Base-by-base conservation (phyloP, 2,329 filamentous ascomycete species). In the Stachybotrys chartarum region DNA sequence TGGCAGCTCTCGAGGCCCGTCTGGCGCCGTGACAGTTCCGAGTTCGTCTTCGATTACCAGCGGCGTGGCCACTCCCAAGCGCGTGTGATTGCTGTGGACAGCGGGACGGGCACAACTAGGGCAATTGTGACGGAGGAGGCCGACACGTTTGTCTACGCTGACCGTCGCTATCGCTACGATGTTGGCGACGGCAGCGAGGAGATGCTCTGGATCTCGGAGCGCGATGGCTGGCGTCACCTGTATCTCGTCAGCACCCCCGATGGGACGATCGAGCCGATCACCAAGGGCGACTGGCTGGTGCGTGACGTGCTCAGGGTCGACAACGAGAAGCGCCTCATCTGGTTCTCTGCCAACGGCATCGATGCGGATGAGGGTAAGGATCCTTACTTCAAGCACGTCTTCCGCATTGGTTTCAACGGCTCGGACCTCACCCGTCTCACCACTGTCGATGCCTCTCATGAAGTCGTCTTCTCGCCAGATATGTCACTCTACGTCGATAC, bases 161-260 rank as follows among this genome's bases (percentile, higher is more conserved):
- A 54, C 45, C 52, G 42, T 51, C 53, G 53, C 18, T 55, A 45
- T n/a, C 53, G 53, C 53, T 46, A 55, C 42, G 53, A 55, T 31
- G 48, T 55, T 30, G 47, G 48, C 48, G 50, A 39, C 24, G 50
- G 31, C 14, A 51, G 31, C 31, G 31, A 39, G 16, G 65, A 68
- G 35, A 55, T 69, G 31, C 54, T 69, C 3, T 69, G 66, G 66
- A 44, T 58, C 0, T 66, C 65, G 14, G 67, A 69, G 42, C 58
- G 66, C 6, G 62, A 68, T 32, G 65, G 66, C 14, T 61, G 61
- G 53, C 64, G 64, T 7, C 66, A 69, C 17, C 52, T 69, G 1
- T 68, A 69, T 32, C 63, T 68, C 18, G 24, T 35, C 50, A n/a
- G 18, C 31, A 7, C 31, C 14, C 16, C 14, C 50, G 17, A 51